A percentile compares a stretch with the other conserved stretches of the same genome.
phyloP scores from a whole-genome alignment of 371 early-diverging fungal genomes.

The Lichtheimia corymbifera region DNA sequence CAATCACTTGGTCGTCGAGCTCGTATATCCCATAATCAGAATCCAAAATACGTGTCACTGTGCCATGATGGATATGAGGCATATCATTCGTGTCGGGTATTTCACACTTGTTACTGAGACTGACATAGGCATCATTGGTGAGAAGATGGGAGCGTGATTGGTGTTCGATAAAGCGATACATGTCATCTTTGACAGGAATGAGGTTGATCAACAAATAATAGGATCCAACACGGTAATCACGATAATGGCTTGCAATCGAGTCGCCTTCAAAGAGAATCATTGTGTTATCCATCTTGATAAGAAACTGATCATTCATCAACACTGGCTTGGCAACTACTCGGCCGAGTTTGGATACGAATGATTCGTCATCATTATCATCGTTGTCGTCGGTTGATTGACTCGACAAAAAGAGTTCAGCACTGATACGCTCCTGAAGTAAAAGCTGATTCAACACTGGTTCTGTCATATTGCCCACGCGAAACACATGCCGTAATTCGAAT shows the following conservation, averaged over 20 bases:
- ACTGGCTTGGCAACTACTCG: constrained; percentile 1
- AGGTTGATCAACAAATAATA: constrained; percentile 16
- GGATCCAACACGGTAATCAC: constrained; percentile 6
- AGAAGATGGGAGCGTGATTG: not conserved
- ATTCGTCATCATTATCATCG: not conserved
- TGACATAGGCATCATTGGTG: not conserved
- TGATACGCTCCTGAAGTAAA: not conserved
- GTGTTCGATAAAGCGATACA: not conserved
- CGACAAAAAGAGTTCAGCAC: not conserved
- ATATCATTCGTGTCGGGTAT: not conserved
- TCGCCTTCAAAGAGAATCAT: constrained; percentile 22
- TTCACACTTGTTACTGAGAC: not conserved
- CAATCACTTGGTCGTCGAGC: constrained; percentile 15
- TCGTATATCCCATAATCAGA: constrained; percentile 33
- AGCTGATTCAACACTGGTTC: constrained; percentile 2
- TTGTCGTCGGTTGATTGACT: not conserved
- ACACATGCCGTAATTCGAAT: constrained; percentile 11
- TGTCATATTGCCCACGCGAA: not conserved
- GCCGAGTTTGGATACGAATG: not conserved
- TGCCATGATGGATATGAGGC: constrained; percentile 8
- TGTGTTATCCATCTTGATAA: constrained; percentile 9
- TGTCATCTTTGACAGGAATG: not conserved
- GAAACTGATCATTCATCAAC: constrained; percentile 9
- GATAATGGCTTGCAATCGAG: constrained; percentile 9
- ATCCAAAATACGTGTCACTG: constrained; percentile 34